A percentile compares a stretch with the other conserved stretches of the same genome.
Conservation (phyloP, 139 green algal genomes). For the Chlamydomonas sphaeroides region DNA sequence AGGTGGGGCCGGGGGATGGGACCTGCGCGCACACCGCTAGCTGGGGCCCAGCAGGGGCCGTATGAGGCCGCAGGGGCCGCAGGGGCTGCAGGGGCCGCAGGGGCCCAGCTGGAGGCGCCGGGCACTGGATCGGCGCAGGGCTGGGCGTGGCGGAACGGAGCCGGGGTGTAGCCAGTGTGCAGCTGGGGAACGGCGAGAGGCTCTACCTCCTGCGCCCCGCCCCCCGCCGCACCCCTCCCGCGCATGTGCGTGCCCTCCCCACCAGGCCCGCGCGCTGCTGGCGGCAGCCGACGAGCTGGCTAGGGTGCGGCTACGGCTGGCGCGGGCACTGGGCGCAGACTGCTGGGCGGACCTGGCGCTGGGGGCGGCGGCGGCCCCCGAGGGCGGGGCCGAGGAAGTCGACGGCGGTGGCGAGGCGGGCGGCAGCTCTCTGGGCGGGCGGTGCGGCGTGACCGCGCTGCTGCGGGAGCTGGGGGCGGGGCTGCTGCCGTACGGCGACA, state of each 20-base stretch:
- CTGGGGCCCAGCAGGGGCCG: not conserved
- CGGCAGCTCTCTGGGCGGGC: constrained; percentile 21
- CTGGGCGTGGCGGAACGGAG: too few species aligned
- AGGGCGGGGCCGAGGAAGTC: not conserved
- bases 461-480: constrained; percentile 12
- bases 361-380: not conserved
- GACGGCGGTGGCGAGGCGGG: not conserved
- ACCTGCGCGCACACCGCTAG: not conserved
- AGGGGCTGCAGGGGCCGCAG: not conserved
- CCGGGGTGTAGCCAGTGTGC: too few species aligned
- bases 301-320: not conserved
- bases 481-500: constrained; percentile 20
- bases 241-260: not conserved
- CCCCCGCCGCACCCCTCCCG: not conserved
- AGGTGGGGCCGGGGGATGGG: constrained; percentile 3
- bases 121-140: too few species aligned
- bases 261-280: constrained; percentile 3
- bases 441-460: not conserved
- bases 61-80: not conserved
- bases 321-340: not conserved
- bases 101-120: too few species aligned
- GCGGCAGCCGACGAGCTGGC: not conserved
- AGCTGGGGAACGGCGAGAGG: too few species aligned
- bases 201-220: too few species aligned
- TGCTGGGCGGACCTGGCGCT: constrained; percentile 27